phyloP scores from a whole-genome alignment of 1,139 yeast species.

The Keqinozyma sinolaborantium region DNA sequence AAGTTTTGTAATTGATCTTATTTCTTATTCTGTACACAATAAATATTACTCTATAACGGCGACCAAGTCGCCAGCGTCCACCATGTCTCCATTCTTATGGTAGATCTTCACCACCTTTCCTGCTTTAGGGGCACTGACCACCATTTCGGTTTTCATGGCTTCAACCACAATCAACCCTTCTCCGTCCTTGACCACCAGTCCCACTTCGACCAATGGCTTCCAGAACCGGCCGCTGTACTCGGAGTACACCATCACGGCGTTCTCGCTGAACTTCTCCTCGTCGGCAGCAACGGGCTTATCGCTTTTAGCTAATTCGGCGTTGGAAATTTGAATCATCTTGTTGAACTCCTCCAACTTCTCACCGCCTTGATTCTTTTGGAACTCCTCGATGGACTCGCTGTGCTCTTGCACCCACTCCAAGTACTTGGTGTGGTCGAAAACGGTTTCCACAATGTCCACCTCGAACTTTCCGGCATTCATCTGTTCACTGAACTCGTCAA shows the following conservation, averaged over 20 bases:
- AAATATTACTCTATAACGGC: slow-evolving; percentile 58
- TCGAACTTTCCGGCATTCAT: slow-evolving; percentile 77
- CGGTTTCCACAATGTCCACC: slow-evolving; percentile 71
- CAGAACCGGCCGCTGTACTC: slow-evolving; percentile 96
- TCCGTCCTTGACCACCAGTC: slow-evolving; percentile 71
- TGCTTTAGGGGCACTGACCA: slow-evolving; percentile 63
- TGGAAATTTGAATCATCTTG: slow-evolving; percentile 75
- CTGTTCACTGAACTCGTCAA: slow-evolving; percentile 68
- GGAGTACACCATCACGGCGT: slow-evolving; percentile 81
- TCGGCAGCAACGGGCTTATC: slow-evolving; percentile 38
- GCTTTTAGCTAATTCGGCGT: slow-evolving; percentile 64
- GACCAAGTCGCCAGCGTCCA: slow-evolving; percentile 91
- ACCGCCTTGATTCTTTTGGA: slow-evolving; percentile 66
- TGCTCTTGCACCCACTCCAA: slow-evolving; percentile 74
- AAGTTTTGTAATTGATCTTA: no score
- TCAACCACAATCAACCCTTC: slow-evolving; percentile 87
- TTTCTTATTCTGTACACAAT: neutral
- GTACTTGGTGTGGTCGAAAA: slow-evolving; percentile 80
- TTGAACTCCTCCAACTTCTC: slow-evolving; percentile 85
- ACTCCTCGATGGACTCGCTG: slow-evolving; percentile 66
- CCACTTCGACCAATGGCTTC: slow-evolving; percentile 82
- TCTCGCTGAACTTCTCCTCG: slow-evolving; percentile 58
- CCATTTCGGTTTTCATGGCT: slow-evolving; percentile 99
- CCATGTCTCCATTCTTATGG: slow-evolving; percentile 90
- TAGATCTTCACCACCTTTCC: slow-evolving; percentile 79